Conservation (phyloP, 768 basidiomycete species). For the Auricularia heimuer region DNA sequence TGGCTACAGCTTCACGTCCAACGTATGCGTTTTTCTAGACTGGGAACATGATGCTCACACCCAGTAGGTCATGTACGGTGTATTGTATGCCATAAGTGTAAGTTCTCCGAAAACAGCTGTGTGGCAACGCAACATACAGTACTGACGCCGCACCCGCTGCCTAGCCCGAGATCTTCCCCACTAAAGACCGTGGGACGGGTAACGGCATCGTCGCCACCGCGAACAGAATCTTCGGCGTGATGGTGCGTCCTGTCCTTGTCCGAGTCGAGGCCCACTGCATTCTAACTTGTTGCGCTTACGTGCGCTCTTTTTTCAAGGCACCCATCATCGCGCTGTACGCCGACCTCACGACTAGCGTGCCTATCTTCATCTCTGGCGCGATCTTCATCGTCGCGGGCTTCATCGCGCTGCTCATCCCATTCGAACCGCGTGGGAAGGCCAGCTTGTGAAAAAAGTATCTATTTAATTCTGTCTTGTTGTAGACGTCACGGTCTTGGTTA, state of each 20-base stretch:
- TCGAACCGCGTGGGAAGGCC: constrained; percentile 48
- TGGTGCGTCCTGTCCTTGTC: constrained; percentile 25
- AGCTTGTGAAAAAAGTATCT: constrained; percentile 24
- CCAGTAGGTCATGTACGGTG: constrained; percentile 10
- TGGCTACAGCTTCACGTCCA: constrained; percentile 45
- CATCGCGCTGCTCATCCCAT: constrained; percentile 41
- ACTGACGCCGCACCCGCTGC: not conserved
- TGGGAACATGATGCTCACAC: not conserved
- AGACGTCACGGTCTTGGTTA: too few relatives aligned
- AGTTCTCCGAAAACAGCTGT: not conserved
- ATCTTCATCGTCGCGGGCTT: constrained; percentile 42
- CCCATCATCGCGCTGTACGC: constrained; percentile 43
- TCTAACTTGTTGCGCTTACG: constrained; percentile 2
- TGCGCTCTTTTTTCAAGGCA: constrained; percentile 21
- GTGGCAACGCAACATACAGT: not conserved
- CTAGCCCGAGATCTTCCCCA: constrained; percentile 44
- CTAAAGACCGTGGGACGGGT: constrained; percentile 45
- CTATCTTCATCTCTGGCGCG: constrained; percentile 45
- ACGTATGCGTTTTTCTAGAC: constrained; percentile 24
- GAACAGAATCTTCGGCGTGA: constrained; percentile 50
- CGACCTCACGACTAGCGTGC: constrained; percentile 36
- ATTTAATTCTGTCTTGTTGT: too few relatives aligned
- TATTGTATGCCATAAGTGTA: constrained; percentile 26
- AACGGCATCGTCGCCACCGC: constrained; percentile 42
- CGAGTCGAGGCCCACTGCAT: constrained; percentile 7